Evolutionary conservation across 805 yeast genomes (phyloP).

Genomic region (Monosporozyma unispora): DNA sequence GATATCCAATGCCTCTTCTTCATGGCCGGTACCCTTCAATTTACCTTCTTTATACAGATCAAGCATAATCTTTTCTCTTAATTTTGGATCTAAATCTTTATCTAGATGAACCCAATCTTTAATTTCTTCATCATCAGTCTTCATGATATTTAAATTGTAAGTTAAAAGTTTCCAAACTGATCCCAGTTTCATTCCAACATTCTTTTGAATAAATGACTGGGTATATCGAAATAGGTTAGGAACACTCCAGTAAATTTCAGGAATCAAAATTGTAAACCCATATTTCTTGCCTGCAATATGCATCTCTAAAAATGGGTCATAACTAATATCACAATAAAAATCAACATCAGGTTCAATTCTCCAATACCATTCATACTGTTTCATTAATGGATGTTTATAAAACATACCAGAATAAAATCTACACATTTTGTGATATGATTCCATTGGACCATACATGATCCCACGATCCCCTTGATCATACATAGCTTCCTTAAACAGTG

Average conservation of each 20-base stretch:
- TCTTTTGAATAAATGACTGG: conserved; percentile 43
- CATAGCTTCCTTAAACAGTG: conserved; percentile 1
- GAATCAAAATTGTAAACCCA: conserved; percentile 75
- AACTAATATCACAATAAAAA: conserved; percentile 82
- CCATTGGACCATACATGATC: conserved; percentile 74
- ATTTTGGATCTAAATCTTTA: conserved; percentile 1
- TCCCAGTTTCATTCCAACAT: conserved; percentile 46
- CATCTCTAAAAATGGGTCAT: conserved; percentile 88
- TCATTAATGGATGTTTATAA: conserved; percentile 68
- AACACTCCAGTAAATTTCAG: conserved; percentile 72
- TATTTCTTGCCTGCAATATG: conserved; percentile 56
- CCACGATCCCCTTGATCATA: conserved; percentile 63
- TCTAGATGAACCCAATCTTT: conserved; percentile 6
- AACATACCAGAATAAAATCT: conserved; percentile 79
- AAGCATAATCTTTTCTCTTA: conserved; percentile 1
- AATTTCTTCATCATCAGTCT: conserved; percentile 25
- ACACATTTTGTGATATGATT: conserved; percentile 90
- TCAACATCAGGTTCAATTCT: conserved; percentile 90
- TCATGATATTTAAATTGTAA: conserved; percentile 31
- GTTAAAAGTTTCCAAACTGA: conserved; percentile 64
- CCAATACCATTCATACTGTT: conserved; percentile 85
- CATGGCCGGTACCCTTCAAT: conserved; percentile 33
- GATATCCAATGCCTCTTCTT: conserved; percentile 36
- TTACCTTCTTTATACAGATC: conserved; percentile 1
- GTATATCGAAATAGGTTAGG: conserved; percentile 76